Evolutionary conservation across 2,329 filamentous ascomycete species (phyloP).

Genomic region (Epichloe hybrida): DNA sequence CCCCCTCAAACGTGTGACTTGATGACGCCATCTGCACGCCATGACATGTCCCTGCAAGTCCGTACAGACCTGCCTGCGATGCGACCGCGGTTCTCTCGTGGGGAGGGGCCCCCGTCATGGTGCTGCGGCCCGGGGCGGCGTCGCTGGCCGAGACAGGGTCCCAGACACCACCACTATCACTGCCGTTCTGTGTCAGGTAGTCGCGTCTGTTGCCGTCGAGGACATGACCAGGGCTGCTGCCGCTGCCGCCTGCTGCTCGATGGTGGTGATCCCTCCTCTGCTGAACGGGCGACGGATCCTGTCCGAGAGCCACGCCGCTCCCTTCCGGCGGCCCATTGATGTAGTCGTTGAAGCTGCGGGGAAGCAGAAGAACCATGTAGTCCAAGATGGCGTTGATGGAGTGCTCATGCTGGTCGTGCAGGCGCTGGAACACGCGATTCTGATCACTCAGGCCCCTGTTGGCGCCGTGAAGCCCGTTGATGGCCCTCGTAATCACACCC

Average conservation of each 20-base stretch:
- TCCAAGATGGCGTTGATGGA: not conserved
- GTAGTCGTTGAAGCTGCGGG: not conserved
- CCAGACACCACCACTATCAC: not conserved
- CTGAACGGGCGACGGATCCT: not conserved
- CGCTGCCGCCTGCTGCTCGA: not conserved
- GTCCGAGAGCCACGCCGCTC: not conserved
- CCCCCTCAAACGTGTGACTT: not conserved
- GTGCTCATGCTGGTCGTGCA: not conserved
- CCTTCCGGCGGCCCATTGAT: not conserved
- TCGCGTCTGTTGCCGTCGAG: not conserved
- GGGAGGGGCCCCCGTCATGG: not conserved
- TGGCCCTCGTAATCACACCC: not conserved
- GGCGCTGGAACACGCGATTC: not conserved
- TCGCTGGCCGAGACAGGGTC: not conserved
- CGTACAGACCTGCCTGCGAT: not conserved
- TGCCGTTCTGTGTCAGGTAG: not conserved
- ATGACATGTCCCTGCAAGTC: not conserved
- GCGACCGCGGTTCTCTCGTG: not conserved
- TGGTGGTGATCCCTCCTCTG: not conserved
- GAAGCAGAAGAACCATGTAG: not conserved
- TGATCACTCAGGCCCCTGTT: not conserved
- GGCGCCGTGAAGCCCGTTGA: not conserved
- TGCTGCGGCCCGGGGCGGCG: not conserved
- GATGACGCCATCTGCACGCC: not conserved
- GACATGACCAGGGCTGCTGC: not conserved